Evolutionary conservation across 768 basidiomycete genomes (phyloP).

Genomic region (Lenzites betulinus): DNA sequence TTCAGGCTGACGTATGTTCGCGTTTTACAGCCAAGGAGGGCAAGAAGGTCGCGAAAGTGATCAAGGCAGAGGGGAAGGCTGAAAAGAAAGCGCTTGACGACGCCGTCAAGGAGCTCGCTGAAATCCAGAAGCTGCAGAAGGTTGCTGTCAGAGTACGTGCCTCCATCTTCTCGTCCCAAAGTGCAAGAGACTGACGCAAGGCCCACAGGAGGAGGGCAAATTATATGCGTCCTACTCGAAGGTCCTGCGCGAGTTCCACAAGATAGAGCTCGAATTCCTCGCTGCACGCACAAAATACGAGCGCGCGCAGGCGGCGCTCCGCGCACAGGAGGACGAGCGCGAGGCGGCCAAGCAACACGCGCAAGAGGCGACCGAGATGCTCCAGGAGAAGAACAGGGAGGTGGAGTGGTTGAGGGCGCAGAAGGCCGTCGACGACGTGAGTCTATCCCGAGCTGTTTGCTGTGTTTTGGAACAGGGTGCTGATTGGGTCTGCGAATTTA

Average conservation of each 20-base stretch:
- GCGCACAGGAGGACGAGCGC: constrained; percentile 36
- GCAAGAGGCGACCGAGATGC: constrained; percentile 56
- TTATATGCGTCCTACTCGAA: constrained; percentile 56
- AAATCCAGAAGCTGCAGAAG: constrained; percentile 73
- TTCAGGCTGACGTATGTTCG: background rate
- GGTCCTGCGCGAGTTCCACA: constrained; percentile 58
- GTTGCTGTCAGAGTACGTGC: constrained; percentile 55
- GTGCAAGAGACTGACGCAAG: too few relatives aligned
- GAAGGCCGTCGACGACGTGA: constrained; percentile 66
- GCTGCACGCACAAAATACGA: constrained; percentile 64
- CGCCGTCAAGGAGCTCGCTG: constrained; percentile 64
- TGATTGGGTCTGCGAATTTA: constrained; percentile 18
- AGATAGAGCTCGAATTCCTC: constrained; percentile 60
- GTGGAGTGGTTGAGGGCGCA: constrained; percentile 65
- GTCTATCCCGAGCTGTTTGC: constrained; percentile 7
- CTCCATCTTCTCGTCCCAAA: background rate
- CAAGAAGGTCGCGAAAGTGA: constrained; percentile 64
- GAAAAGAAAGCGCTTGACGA: constrained; percentile 64
- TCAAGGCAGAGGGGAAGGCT: constrained; percentile 66
- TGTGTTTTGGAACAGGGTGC: background rate
- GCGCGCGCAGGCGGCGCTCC: constrained; percentile 44
- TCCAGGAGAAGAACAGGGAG: constrained; percentile 73
- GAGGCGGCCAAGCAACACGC: constrained; percentile 55
- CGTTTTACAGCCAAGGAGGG: constrained; percentile 52
- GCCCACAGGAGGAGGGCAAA: constrained; percentile 54